A percentile compares a stretch with the other conserved stretches of the same genome.
Evolutionary conservation across 768 basidiomycete species (phyloP).

Genomic region (Mycena indigotica): DNA sequence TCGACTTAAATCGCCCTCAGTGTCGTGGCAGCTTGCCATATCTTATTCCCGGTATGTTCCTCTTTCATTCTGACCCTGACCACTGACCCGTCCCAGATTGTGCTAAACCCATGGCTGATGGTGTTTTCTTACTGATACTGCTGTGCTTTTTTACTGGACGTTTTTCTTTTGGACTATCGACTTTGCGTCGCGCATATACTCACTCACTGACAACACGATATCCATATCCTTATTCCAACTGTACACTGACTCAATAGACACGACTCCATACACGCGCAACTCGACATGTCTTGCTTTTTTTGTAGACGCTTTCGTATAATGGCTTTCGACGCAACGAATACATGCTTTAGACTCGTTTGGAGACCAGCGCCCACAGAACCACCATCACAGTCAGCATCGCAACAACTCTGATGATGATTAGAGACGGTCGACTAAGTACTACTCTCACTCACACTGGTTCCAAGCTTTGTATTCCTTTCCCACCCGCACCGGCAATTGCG

Average conservation of each 20-base stretch:
- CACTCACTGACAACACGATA: no score
- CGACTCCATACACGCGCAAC: no score
- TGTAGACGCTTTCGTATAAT: no score
- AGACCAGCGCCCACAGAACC: constrained; percentile 45
- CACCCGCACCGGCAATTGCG: constrained; percentile 46
- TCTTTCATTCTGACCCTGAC: neutral
- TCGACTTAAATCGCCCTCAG: constrained; percentile 48
- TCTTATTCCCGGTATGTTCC: constrained; percentile 59
- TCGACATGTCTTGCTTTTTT: no score
- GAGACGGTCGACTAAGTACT: neutral
- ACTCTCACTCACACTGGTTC: constrained; percentile 42
- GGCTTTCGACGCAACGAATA: no score
- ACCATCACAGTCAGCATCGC: constrained; percentile 47
- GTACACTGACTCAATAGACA: no score
- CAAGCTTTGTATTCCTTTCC: constrained; percentile 37
- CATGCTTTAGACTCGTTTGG: no score
- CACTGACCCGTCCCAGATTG: constrained; percentile 35
- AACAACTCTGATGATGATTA: constrained; percentile 28
- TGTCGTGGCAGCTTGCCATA: constrained; percentile 62
- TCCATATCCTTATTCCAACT: no score
- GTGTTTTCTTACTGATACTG: constrained; percentile 67
- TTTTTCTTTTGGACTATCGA: no score
- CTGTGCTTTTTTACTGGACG: neutral
- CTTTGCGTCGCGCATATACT: no score
- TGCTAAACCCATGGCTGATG: constrained; percentile 54